Percentiles rank a stretch among this genome's conserved stretches.
Conservation (phyloP, 2,329 filamentous ascomycete species). For the Calonectria hawksworthii region DNA sequence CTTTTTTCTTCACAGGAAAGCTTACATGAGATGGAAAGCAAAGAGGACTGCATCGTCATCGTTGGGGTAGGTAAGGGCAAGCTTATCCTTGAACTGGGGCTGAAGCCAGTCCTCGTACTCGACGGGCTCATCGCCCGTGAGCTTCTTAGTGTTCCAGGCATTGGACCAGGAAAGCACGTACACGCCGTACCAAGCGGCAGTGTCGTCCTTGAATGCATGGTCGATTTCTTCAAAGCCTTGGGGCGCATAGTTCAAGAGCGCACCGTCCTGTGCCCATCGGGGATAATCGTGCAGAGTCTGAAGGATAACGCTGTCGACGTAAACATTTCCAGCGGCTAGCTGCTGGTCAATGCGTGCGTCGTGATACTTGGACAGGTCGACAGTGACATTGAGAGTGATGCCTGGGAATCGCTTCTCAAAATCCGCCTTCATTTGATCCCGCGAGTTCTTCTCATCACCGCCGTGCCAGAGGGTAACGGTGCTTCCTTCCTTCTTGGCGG, state of each 20-base stretch:
- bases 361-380: constrained; percentile 70
- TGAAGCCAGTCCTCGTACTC: constrained; percentile 59
- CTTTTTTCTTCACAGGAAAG: constrained; percentile 7
- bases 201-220: constrained; percentile 52
- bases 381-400: constrained; percentile 66
- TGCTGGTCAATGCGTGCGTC: constrained; percentile 62
- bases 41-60: constrained; percentile 70
- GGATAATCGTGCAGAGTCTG: constrained; percentile 67
- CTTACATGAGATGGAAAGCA: constrained; percentile 63
- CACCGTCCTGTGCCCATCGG: constrained; percentile 63
- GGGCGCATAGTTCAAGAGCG: constrained; percentile 64
- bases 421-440: constrained; percentile 54
- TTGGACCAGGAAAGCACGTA: constrained; percentile 54
- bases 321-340: constrained; percentile 53
- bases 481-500: constrained; percentile 62
- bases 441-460: constrained; percentile 59
- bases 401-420: constrained; percentile 64
- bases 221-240: constrained; percentile 59
- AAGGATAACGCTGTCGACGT: constrained; percentile 57
- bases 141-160: constrained; percentile 46
- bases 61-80: constrained; percentile 69
- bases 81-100: constrained; percentile 66
- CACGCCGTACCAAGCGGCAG: constrained; percentile 57
- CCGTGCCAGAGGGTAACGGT: constrained; percentile 63
- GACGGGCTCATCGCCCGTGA: constrained; percentile 49